These are phyloP conservation scores for Rasamsonia emersonii DNA, from an alignment of 2,329 filamentous ascomycete species.

Conservation along the genomic window DNA sequence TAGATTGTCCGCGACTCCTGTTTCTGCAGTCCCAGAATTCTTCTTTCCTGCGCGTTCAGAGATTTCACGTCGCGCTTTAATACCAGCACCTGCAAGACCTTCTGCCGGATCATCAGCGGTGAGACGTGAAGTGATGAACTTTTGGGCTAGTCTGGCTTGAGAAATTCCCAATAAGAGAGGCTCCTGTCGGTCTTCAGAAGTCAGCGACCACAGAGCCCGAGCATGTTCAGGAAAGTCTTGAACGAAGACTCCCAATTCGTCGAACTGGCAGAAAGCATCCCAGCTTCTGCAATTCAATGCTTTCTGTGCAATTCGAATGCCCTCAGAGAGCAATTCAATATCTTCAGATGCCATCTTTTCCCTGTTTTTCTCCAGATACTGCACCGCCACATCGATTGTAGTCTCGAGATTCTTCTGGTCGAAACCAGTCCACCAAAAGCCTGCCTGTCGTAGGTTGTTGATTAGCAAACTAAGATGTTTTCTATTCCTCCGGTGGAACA, in stretches of 20 bases:
- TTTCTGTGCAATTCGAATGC: slow-evolving; percentile 55
- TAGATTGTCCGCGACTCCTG: slow-evolving; percentile 12
- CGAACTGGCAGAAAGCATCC: slow-evolving; percentile 56
- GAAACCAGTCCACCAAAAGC: slow-evolving; percentile 80
- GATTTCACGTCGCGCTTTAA: slow-evolving; percentile 25
- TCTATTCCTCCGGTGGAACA: slow-evolving; percentile 70
- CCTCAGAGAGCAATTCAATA: slow-evolving; percentile 49
- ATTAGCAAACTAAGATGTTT: slow-evolving; percentile 61
- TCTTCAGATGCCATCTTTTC: slow-evolving; percentile 56
- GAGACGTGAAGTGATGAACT: slow-evolving; percentile 40
- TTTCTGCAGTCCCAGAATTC: slow-evolving; percentile 12
- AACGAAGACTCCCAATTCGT: slow-evolving; percentile 71
- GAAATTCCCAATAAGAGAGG: slow-evolving; percentile 50
- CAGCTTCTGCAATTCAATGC: slow-evolving; percentile 57
- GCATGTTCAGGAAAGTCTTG: slow-evolving; percentile 55
- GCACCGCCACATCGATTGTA: slow-evolving; percentile 56
- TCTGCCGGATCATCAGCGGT: slow-evolving; percentile 27
- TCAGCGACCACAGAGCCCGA: slow-evolving; percentile 60
- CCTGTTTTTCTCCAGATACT: slow-evolving; percentile 57
- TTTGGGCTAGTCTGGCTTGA: slow-evolving; percentile 48
- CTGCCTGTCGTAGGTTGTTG: slow-evolving; percentile 70
- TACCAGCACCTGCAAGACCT: slow-evolving; percentile 34
- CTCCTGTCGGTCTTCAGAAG: slow-evolving; percentile 25
- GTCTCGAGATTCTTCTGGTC: slow-evolving; percentile 53
- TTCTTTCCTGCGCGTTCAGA: slow-evolving; percentile 12